Base-by-base conservation (phyloP, 768 basidiomycete species). In the Naganishia kalamii region DNA sequence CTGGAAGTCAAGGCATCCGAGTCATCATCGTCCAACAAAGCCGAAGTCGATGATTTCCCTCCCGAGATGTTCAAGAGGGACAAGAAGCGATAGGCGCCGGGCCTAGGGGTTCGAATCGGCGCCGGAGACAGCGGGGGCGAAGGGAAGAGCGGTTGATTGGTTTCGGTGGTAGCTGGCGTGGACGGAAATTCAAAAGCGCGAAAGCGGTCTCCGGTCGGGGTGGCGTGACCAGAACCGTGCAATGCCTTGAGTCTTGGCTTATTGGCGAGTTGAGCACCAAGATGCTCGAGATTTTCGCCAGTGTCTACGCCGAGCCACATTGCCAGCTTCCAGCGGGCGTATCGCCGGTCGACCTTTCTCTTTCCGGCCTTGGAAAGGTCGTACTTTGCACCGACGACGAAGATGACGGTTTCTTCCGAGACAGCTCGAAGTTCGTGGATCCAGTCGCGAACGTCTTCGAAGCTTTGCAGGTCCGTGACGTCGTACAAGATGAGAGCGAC, bases 401-500 rank as follows among this genome's bases (percentile, higher is more conserved):
- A 92, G 72, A 96, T 91, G 76, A 94, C 87, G 65, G 92, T 83
- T 73, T 93, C 90, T 52, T 69, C 62, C 10, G 71, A 52, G 63
- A 75, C 73, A 49, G 70, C 70, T 13, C 70, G 71, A 11, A 79
- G 70, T 63, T 79, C 78, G 81, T 90, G 87, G 19, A 81, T 83
- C 92, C 92, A 97, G 69, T 89, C 88, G 70, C 87, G 85, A 71
- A 96, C 85, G 77, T 93, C 92, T 68, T 90, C 86, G 81, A 97
- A 92, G 29, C 88, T 88, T 63, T 87, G 82, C 65, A 84, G 84
- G 80, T 90, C 90, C 74, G 93, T 93, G 71, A 94, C 90, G 82
- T 97, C 92, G 80, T 97, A 97, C 76, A 94, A 83, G 71, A 96
- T 83, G 68, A 97, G 84, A 40, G 92, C 92, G 70, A 92, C 92